A percentile compares a stretch with the other conserved stretches of the same genome.
phyloP scores from a whole-genome alignment of 2,329 filamentous ascomycete species.

The Nothopassalora personata region DNA sequence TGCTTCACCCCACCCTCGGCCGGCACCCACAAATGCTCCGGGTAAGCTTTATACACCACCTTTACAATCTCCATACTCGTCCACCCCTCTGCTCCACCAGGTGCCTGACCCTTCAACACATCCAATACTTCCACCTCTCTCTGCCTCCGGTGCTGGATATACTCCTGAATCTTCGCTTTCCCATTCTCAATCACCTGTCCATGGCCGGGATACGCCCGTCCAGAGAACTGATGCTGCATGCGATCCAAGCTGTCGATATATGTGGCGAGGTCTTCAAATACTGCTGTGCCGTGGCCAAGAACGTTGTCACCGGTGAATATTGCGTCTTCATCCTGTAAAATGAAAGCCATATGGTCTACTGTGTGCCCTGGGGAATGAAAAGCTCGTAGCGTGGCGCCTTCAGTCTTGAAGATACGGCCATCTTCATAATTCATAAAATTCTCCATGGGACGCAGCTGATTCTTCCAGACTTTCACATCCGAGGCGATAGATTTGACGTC shows the following conservation, averaged over 20 bases:
- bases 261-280: conserved; percentile 68
- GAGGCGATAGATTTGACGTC: background rate
- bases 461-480: conserved; percentile 25
- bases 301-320: conserved; percentile 90
- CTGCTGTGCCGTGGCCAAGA: conserved; percentile 72
- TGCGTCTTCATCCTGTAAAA: conserved; percentile 69
- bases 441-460: conserved; percentile 3
- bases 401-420: conserved; percentile 51
- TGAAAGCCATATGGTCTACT: conserved; percentile 68
- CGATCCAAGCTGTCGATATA: conserved; percentile 65
- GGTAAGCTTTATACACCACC: conserved; percentile 75
- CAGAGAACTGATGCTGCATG: conserved; percentile 62
- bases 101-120: conserved; percentile 45
- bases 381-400: conserved; percentile 63
- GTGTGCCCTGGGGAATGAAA: conserved; percentile 71
- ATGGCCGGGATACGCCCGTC: conserved; percentile 80
- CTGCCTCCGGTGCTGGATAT: conserved; percentile 73
- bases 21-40: conserved; percentile 66
- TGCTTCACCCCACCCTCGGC: conserved; percentile 72
- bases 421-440: conserved; percentile 52
- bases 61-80: conserved; percentile 78
- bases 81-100: conserved; percentile 46
- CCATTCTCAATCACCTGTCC: conserved; percentile 73
- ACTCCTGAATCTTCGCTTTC: conserved; percentile 67
- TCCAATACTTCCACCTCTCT: conserved; percentile 73